A percentile compares a stretch with the other conserved stretches of the same genome.
These are phyloP conservation scores for Sclerotinia spermophila DNA, from an alignment of 2,329 filamentous ascomycete genomes.

Conservation along the genomic window DNA sequence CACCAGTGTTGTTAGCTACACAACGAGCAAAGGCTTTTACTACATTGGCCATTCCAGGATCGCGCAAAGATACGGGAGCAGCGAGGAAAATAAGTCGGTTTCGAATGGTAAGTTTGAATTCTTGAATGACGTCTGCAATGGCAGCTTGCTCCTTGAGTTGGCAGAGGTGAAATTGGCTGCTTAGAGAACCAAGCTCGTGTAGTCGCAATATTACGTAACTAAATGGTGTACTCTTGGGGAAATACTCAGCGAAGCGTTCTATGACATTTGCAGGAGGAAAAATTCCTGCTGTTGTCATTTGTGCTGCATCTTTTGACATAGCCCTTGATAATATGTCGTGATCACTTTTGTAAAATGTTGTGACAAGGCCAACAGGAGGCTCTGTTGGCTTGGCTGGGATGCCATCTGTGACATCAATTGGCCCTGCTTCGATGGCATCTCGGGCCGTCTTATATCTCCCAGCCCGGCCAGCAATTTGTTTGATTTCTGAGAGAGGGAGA, in stretches of 20 bases:
- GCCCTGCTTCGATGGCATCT: slow-evolving; percentile 43
- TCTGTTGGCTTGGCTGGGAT: not conserved
- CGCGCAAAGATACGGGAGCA: slow-evolving; percentile 61
- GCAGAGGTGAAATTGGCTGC: slow-evolving; percentile 68
- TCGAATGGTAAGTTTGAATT: slow-evolving; percentile 62
- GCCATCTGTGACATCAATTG: slow-evolving; percentile 9
- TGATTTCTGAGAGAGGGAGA: slow-evolving; percentile 73
- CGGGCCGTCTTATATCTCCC: slow-evolving; percentile 77
- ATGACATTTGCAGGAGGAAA: slow-evolving; percentile 68
- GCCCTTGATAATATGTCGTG: slow-evolving; percentile 57
- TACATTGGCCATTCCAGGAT: slow-evolving; percentile 46
- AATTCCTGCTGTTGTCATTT: slow-evolving; percentile 69
- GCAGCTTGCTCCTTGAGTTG: slow-evolving; percentile 55
- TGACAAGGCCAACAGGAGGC: slow-evolving; percentile 63
- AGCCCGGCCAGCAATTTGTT: slow-evolving; percentile 91
- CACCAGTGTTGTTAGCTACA: slow-evolving; percentile 68
- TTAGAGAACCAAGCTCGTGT: slow-evolving; percentile 58
- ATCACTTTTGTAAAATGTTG: slow-evolving; percentile 70
- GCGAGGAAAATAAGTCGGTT: slow-evolving; percentile 75
- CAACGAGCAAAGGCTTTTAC: slow-evolving; percentile 64
- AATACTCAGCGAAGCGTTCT: slow-evolving; percentile 75
- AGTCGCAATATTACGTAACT: slow-evolving; percentile 77
- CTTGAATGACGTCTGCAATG: slow-evolving; percentile 72
- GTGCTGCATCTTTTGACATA: slow-evolving; percentile 60
- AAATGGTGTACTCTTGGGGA: slow-evolving; percentile 76